Evolutionary conservation across 1,139 yeast species (phyloP).

Genomic region (Geotrichum phurueaensis): DNA sequence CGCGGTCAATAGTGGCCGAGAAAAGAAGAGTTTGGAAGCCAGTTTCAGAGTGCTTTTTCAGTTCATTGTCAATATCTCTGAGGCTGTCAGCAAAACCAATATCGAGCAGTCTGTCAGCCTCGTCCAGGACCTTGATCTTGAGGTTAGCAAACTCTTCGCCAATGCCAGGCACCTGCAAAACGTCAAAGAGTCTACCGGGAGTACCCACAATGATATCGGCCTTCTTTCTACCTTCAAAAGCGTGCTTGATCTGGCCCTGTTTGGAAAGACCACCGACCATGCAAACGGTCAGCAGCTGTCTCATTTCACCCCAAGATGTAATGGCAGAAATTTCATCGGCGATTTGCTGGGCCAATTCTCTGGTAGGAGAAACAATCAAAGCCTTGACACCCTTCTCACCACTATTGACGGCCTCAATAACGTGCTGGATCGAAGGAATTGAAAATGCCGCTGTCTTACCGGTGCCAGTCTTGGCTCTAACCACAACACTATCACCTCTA

Average conservation of each 20-base stretch:
- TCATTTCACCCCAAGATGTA: conserved; percentile 34
- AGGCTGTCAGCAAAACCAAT: conserved; percentile 68
- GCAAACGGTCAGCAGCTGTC: conserved; percentile 35
- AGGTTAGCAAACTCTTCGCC: conserved; percentile 49
- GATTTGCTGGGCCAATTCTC: conserved; percentile 87
- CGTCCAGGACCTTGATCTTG: conserved; percentile 70
- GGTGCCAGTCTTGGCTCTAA: conserved; percentile 91
- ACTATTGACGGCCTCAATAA: conserved; percentile 33
- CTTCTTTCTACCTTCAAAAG: conserved; percentile 24
- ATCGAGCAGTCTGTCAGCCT: conserved; percentile 78
- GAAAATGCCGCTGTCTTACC: conserved; percentile 91
- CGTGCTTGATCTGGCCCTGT: conserved; percentile 36
- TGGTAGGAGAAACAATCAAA: conserved; percentile 79
- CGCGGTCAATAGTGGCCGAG: conserved; percentile 78
- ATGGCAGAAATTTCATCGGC: conserved; percentile 51
- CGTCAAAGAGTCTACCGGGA: conserved; percentile 78
- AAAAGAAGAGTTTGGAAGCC: conserved; percentile 63
- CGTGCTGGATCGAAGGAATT: conserved; percentile 65
- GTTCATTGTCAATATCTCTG: conserved; percentile 46
- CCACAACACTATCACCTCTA: conserved; percentile 56
- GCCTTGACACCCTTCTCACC: conserved; percentile 39
- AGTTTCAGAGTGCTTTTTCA: conserved; percentile 37
- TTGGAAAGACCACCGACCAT: conserved; percentile 50
- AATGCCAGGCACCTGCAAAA: conserved; percentile 43
- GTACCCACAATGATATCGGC: conserved; percentile 73